Evolutionary conservation across 768 basidiomycete genomes (phyloP), one percentile per base, ranked within the genome.

Genomic region (Boletus reticulatus): DNA sequence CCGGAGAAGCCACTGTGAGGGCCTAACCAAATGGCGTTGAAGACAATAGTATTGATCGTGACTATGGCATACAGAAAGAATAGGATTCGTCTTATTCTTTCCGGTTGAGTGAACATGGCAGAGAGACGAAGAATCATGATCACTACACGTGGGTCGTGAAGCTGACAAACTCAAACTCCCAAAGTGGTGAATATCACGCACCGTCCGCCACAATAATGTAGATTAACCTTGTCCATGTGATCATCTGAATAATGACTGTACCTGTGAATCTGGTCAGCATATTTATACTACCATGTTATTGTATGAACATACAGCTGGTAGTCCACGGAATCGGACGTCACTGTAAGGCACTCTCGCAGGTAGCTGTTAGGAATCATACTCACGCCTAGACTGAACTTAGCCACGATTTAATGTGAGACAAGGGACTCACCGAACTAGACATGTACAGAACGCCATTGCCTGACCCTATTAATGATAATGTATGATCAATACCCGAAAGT

Each of bases 51-150:
- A 6, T 31, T 8, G 38, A 43, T n/a, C 2, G n/a, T 4, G 43
- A 62, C 17, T 0, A 55, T 19, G 12, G 39, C 31, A 34, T 32
- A 61, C 10, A 62, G n/a, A 20, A 37, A 48, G 19, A 24, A 43
- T 27, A 61, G 43, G 13, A 54, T 49, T 2, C 32, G 36, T 22
- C 8, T 50, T n/a, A 19, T 17, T 31, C 43, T 44, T 31, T 42
- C 57, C 0, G 52, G 56, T 43, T 39, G 31, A 17, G 24, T n/a
- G 50, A 60, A 61, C 61, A 61, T 62, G 20, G 24, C 61, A 6
- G 58, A 54, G 4, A 62, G 47, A 20, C 61, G 49, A 17, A 62
- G 37, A 57, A 62, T 51, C 55, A 62, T 61, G 24, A 61, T 62
- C 11, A 34, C 59, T 61, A 17, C 27, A 22, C 4, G 13, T 5